Base-by-base conservation (phyloP, 352 stramenopile genomes). In the Globisporangium echinulatum region DNA sequence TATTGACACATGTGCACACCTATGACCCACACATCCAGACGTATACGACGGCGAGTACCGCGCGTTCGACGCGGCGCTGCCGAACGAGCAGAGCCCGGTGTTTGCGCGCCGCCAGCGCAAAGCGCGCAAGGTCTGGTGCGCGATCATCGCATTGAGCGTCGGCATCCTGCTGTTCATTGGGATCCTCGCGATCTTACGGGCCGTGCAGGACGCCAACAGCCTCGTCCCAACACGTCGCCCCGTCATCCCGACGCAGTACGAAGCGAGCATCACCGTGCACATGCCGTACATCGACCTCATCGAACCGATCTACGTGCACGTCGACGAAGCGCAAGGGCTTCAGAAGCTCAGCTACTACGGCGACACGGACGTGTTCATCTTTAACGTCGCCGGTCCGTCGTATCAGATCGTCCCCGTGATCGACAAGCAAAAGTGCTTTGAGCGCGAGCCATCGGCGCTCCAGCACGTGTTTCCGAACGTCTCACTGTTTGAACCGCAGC, bases 221-320 rank as follows among this genome's bases (percentile, higher is more conserved):
- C 69, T 91, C 14, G 66, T 77, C 5, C 85, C 85, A 11, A 89
- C 81, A 15, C 82, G 87, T 47, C 73, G 82, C 1, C 84, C 85
- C 8, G 54, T 71, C 6, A 94, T 95, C 56, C 84, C 87, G 17
- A 75, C 61, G n/a, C 82, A 92, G 61, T 96, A 94, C 59, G 85
- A 95, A 68, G 87, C 86, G 56, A 95, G 84, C 25, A 61, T 96
- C 15, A 94, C 79, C 0, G 78, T 96, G 58, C 84, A 90, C 63
- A 92, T 96, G 81, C 85, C 87, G 1, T 96, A 96, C 61, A 92
- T 94, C 52, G 69, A 92, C 60, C 85, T 96, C 60, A 74, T 92
- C 7, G 87, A 96, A 66, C 87, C 87, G 5, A 66, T 96, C 25
- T 94, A 92, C 64, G 85, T 93, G 11, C 83, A 95, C 53, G 71